Percentiles rank a stretch among this genome's conserved stretches.
phyloP scores from a whole-genome alignment of 805 yeast genomes.

The Hanseniaspora valbyensis region DNA sequence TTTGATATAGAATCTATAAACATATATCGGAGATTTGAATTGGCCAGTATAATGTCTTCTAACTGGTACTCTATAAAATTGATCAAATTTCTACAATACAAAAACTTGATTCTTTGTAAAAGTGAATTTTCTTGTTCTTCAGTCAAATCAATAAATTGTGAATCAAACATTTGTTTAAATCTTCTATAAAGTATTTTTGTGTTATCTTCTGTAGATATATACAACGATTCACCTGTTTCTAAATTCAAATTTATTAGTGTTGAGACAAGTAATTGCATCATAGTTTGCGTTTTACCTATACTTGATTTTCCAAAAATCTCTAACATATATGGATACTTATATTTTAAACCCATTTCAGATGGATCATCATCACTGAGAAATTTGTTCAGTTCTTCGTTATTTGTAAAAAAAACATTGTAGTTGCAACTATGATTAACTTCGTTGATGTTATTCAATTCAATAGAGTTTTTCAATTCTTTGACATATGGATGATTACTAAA shows the following conservation, averaged over 20 bases:
- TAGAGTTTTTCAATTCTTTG: neutral
- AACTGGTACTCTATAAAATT: constrained; percentile 9
- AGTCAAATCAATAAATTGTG: neutral
- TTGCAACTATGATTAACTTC: neutral
- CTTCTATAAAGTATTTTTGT: constrained; percentile 10
- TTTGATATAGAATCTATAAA: constrained; percentile 13
- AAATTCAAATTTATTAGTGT: neutral
- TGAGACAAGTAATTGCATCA: constrained; percentile 7
- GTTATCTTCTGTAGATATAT: constrained; percentile 11
- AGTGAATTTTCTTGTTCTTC: neutral
- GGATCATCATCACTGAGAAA: neutral
- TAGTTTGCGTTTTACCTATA: constrained; percentile 12
- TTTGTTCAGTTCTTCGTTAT: neutral
- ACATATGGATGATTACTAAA: neutral
- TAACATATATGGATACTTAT: constrained; percentile 9
- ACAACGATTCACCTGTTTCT: neutral
- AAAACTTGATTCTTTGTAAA: constrained; percentile 4
- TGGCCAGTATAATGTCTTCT: neutral
- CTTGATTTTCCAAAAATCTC: constrained; percentile 13
- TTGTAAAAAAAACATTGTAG: neutral
- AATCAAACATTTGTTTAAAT: constrained; percentile 12
- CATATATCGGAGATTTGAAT: neutral
- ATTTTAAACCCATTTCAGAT: neutral
- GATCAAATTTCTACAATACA: constrained; percentile 3
- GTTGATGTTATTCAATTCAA: neutral